Base-by-base conservation (phyloP, 2,329 filamentous ascomycete species). In the Fusarium tanahbumbuense region DNA sequence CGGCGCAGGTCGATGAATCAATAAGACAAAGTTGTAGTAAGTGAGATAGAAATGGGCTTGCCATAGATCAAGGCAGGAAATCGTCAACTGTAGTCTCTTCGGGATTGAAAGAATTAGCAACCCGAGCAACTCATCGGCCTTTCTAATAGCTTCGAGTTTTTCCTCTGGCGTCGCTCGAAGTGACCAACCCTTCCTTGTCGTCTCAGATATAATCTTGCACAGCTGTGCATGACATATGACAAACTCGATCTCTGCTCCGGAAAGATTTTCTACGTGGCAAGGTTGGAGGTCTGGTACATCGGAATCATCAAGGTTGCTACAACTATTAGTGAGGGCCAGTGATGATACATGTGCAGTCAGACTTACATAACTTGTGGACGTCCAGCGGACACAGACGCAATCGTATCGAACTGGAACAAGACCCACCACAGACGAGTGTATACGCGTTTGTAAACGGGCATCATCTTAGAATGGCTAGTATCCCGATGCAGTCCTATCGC, bases 361-460 rank as follows among this genome's bases (percentile, higher is more conserved):
- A 49, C 60, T 49, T 1, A 64, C 60, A 64, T 64, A 5, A 53
- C 49, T 23, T 64, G 59, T 3, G 59, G 60, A 10, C 60, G 37
- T 18, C 60, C 60, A 8, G 59, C 59, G 4, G 60, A 64, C 2
- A 28, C 23, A 16, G 60, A 45, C 10, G 60, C 40, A 3, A 64
- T 64, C 6, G 60, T 64, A 25, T 64, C 60, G 2, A 64, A 64
- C 28, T 64, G 59, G 15, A 57, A 64, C 3, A 64, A 37, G 11
- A 64, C 28, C 60, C 60, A 64, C 60, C 59, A 64, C 2, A 64
- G 12, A 5, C 60, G 60, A 28, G 44, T 46, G 45, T 56, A 64
- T 2, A 20, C 25, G 3, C 59, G 59, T 11, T 64, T 64, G 4
- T 64, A 63, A 10, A 64, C 60, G 0, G 59, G 44, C 4, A 64